phyloP scores from a whole-genome alignment of 768 basidiomycete species.

The Suillus alpinus region DNA sequence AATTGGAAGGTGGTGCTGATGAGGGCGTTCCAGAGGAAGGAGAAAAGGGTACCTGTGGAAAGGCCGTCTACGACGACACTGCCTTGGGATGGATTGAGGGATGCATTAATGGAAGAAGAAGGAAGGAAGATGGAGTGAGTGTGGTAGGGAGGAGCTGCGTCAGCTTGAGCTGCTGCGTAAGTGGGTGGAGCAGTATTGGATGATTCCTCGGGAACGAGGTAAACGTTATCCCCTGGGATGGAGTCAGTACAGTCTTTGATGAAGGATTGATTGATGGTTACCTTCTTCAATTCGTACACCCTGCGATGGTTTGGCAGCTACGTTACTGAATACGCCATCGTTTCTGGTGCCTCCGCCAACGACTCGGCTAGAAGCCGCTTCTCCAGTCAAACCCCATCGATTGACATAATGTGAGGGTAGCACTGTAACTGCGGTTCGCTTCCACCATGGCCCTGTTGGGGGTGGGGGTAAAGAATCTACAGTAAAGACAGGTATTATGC shows the following conservation, averaged over 20 bases:
- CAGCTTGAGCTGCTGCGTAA: conserved; percentile 87
- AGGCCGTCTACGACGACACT: conserved; percentile 90
- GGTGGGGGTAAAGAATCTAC: conserved; percentile 23
- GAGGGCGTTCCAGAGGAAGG: conserved; percentile 89
- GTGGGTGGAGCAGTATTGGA: conserved; percentile 87
- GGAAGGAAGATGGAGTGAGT: conserved; percentile 97
- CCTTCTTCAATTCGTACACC: conserved; percentile 63
- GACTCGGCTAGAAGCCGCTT: conserved; percentile 28
- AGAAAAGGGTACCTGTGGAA: conserved; percentile 78
- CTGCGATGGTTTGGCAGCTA: conserved; percentile 80
- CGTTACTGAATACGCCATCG: conserved; percentile 93
- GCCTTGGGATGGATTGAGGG: conserved; percentile 40
- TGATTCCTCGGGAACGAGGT: conserved; percentile 77
- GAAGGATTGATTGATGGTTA: conserved; percentile 26
- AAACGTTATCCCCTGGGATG: conserved; percentile 61
- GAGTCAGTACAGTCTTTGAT: conserved; percentile 2
- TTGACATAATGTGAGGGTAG: conserved; percentile 51
- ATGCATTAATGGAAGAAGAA: conserved; percentile 46
- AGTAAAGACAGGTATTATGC: conserved; percentile 53
- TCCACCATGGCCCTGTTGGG: conserved; percentile 49
- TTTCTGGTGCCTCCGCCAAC: conserved; percentile 71
- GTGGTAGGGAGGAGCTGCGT: conserved; percentile 98
- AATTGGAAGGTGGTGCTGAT: conserved; percentile 98
- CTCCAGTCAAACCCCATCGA: conserved; percentile 43
- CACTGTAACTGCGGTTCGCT: conserved; percentile 51